Conservation (phyloP, 805 yeast species). For the Scheffersomyces ergatensis region DNA sequence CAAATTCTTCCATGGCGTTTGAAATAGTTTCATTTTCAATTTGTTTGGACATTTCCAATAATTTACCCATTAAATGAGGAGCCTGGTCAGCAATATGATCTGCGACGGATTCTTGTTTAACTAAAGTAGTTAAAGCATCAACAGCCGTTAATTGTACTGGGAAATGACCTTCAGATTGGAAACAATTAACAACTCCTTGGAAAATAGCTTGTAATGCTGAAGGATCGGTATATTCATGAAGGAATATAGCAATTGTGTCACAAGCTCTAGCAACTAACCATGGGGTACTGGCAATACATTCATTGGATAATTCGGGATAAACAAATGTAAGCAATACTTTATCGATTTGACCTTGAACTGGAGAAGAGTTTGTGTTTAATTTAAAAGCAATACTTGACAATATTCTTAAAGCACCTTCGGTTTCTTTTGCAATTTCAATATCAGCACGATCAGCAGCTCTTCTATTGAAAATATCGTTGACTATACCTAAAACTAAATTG, state of each 20-base stretch:
- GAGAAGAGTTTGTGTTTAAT: constrained; percentile 32
- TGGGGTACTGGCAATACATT: constrained; percentile 27
- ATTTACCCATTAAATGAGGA: constrained; percentile 43
- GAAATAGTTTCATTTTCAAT: constrained; percentile 44
- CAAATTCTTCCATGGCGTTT: constrained; percentile 44
- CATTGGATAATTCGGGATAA: constrained; percentile 37
- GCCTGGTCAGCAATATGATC: constrained; percentile 41
- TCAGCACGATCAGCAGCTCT: constrained; percentile 27
- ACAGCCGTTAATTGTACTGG: constrained; percentile 52
- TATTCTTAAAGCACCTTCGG: constrained; percentile 42
- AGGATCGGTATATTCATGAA: constrained; percentile 31
- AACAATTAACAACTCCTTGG: constrained; percentile 39
- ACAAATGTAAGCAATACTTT: constrained; percentile 35
- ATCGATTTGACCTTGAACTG: constrained; percentile 40
- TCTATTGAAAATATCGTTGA: constrained; percentile 33
- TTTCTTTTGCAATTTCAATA: constrained; percentile 28
- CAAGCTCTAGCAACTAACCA: constrained; percentile 47
- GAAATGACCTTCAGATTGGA: constrained; percentile 41
- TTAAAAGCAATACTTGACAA: constrained; percentile 40
- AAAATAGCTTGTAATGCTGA: constrained; percentile 37
- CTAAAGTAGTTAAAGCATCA: constrained; percentile 49
- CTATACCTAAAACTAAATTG: constrained; percentile 24
- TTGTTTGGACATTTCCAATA: constrained; percentile 43
- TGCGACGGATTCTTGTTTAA: constrained; percentile 45
- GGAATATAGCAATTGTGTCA: constrained; percentile 42